Conservation (phyloP, 345 rosid genomes). For the Gynandropsis gynandra region DNA sequence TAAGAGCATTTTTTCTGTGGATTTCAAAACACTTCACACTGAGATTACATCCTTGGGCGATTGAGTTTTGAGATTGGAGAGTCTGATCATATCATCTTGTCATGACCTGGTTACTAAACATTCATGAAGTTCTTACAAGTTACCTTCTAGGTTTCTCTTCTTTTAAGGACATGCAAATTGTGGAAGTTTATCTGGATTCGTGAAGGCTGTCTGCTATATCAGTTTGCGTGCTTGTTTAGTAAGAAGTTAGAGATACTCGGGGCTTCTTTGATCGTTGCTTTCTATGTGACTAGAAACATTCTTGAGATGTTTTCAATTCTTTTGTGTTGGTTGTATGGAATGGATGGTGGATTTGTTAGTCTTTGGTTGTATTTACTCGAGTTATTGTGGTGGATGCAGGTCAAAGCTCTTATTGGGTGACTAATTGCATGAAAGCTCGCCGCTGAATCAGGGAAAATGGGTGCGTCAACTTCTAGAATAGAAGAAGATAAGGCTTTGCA, state of each 20-base stretch:
- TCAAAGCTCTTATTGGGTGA: slow-evolving; percentile 5
- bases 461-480: slow-evolving; percentile 55
- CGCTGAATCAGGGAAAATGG: slow-evolving; percentile 36
- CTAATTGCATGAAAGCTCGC: slow-evolving; percentile 3
- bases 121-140: too few species aligned
- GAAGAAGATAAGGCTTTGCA: slow-evolving; percentile 86
- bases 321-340: slow-evolving; percentile 1
- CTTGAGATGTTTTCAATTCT: background rate
- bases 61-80: background rate
- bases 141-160: too few species aligned
- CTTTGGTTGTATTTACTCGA: slow-evolving; percentile 3
- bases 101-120: background rate
- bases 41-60: background rate
- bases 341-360: background rate
- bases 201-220: too few species aligned
- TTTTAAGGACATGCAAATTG: too few species aligned
- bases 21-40: background rate
- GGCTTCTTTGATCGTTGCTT: too few species aligned
- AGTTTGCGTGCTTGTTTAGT: too few species aligned
- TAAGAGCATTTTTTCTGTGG: background rate
- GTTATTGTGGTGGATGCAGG: slow-evolving; percentile 1
- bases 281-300: too few species aligned
- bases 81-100: background rate
- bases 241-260: too few species aligned
- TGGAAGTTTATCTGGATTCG: too few species aligned